Evolutionary conservation across 352 stramenopile species (phyloP).

Genomic region (Globisporangium megalacanthum): DNA sequence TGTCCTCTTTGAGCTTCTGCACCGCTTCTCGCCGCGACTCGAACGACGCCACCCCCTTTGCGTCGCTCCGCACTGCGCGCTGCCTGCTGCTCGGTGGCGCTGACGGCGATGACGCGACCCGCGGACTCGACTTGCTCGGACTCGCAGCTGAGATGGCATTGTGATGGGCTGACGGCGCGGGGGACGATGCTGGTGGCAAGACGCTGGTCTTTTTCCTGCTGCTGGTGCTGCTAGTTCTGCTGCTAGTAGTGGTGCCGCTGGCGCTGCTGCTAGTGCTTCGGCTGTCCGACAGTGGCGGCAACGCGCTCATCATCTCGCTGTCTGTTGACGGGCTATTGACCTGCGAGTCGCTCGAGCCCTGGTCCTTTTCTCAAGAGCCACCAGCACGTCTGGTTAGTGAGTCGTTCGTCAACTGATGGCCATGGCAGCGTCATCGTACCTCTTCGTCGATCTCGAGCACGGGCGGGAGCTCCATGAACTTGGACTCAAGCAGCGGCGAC

Average conservation of each 20-base stretch:
- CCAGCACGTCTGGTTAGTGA: not conserved
- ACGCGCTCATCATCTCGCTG: not conserved
- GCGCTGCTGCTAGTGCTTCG: not conserved
- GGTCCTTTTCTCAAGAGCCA: not conserved
- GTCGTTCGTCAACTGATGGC: not conserved
- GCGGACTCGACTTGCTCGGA: conserved; percentile 10
- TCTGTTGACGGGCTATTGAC: conserved; percentile 12
- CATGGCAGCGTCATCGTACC: conserved; percentile 1
- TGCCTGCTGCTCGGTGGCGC: conserved; percentile 22
- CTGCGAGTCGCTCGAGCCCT: conserved; percentile 19
- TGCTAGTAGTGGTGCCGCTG: not conserved
- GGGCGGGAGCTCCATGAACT: conserved; percentile 36
- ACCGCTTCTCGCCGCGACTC: conserved; percentile 53
- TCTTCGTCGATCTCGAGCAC: conserved; percentile 53
- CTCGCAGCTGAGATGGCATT: conserved; percentile 4
- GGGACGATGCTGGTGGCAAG: not conserved
- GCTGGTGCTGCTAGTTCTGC: not conserved
- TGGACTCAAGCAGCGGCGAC: conserved; percentile 20
- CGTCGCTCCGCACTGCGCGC: conserved; percentile 13
- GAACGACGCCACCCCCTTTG: conserved; percentile 27
- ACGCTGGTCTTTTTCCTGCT: not conserved
- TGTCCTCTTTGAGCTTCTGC: conserved; percentile 69
- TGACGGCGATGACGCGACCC: conserved; percentile 20
- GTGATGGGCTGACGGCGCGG: not conserved
- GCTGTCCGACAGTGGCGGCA: not conserved